Percentiles rank a stretch among this genome's conserved stretches.
Conservation (phyloP, 2,329 filamentous ascomycete species). For the Sarocladiaceae sp. region DNA sequence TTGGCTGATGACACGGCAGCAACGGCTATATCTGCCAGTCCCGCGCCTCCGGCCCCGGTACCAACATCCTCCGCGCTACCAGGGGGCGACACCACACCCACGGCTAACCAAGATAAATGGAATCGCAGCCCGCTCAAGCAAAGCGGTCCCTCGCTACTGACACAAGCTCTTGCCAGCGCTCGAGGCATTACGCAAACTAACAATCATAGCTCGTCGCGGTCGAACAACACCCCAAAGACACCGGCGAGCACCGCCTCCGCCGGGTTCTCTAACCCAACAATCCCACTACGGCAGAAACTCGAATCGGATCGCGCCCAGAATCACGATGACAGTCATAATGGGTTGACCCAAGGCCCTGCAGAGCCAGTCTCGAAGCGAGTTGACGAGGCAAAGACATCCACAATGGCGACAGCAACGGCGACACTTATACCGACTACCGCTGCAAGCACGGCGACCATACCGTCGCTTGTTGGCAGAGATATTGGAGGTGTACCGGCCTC, state of each 20-base stretch:
- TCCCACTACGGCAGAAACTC: too few species aligned
- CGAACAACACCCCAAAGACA: not conserved
- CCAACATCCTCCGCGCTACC: not conserved
- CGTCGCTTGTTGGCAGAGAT: slow-evolving; percentile 17
- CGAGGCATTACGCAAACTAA: slow-evolving; percentile 39
- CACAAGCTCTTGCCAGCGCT: slow-evolving; percentile 52
- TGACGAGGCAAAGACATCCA: slow-evolving; percentile 8
- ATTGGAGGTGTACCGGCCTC: slow-evolving; percentile 24
- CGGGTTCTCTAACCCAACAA: too few species aligned
- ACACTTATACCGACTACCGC: not conserved
- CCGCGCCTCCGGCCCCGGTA: slow-evolving; percentile 32
- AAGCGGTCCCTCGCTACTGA: slow-evolving; percentile 48
- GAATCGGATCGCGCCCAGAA: too few species aligned
- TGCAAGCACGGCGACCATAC: slow-evolving; percentile 20
- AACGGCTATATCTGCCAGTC: not conserved
- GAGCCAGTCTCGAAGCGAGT: not conserved
- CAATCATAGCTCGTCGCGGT: slow-evolving; percentile 6
- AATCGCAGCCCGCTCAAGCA: slow-evolving; percentile 31
- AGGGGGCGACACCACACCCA: not conserved
- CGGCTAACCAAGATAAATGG: not conserved
- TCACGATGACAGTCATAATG: not conserved
- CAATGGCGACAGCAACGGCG: slow-evolving; percentile 25
- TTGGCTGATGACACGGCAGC: slow-evolving; percentile 24
- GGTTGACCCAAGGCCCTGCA: not conserved
- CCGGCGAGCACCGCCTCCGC: too few species aligned